phyloP scores from a whole-genome alignment of 495 filamentous ascomycete genomes.

The Hypoxylon subgilvum region DNA sequence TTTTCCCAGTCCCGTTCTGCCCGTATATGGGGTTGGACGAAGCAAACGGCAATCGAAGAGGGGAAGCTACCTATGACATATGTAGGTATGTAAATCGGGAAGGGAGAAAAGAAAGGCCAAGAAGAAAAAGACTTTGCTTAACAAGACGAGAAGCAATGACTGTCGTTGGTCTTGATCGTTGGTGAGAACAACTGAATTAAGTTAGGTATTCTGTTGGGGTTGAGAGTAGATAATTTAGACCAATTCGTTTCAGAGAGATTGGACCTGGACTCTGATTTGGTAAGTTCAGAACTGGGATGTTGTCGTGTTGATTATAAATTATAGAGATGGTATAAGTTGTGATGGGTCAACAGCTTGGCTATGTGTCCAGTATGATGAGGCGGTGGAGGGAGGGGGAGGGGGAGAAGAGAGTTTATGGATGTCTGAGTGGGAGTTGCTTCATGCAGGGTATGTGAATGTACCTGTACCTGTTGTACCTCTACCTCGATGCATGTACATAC shows the following conservation, averaged over 20 bases:
- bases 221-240: conserved; percentile 16
- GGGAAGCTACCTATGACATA: too few relatives aligned
- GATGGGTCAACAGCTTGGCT: conserved; percentile 1
- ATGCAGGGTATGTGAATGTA: too few relatives aligned
- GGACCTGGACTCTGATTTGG: background rate
- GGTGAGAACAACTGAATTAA: too few relatives aligned
- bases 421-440: too few relatives aligned
- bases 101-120: background rate
- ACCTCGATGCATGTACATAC: conserved; percentile 12
- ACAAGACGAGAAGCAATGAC: background rate
- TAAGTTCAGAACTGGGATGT: conserved; percentile 1
- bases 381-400: background rate
- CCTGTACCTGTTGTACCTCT: background rate
- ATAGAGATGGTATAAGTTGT: conserved; percentile 4
- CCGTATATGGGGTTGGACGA: background rate
- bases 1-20: too few relatives aligned
- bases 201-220: too few relatives aligned
- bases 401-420: conserved; percentile 1
- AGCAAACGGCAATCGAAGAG: conserved; percentile 19
- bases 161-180: background rate
- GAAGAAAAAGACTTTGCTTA: background rate
- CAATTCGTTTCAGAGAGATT: conserved; percentile 20
- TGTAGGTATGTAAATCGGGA: background rate
- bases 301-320: conserved; percentile 12
- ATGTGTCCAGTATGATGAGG: conserved; percentile 6